phyloP scores from a whole-genome alignment of 2,329 filamentous ascomycete genomes.

The Coniella vitis region DNA sequence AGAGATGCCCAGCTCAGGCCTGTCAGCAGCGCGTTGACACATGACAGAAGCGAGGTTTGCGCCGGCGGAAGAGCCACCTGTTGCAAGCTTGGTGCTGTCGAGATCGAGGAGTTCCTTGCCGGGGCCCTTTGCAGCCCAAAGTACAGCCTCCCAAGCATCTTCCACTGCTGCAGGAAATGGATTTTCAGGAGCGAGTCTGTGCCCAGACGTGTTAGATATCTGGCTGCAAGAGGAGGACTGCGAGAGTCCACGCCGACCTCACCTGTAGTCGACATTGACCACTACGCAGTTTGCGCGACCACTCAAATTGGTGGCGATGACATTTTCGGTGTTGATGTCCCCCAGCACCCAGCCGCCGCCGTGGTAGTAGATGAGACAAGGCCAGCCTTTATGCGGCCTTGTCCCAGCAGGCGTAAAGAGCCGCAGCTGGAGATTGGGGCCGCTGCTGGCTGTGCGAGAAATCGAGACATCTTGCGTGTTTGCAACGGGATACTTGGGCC shows the following conservation, averaged over 20 bases:
- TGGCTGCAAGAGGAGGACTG: neutral
- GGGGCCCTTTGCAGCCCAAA: constrained; percentile 32
- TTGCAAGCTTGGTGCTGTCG: constrained; percentile 26
- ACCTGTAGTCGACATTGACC: constrained; percentile 50
- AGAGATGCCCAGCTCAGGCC: constrained; percentile 17
- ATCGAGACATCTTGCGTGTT: constrained; percentile 38
- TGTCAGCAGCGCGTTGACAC: constrained; percentile 17
- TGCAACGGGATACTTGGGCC: constrained; percentile 40
- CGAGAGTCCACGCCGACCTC: constrained; percentile 8
- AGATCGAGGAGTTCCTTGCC: constrained; percentile 28
- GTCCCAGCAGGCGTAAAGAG: constrained; percentile 43
- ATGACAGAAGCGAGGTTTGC: constrained; percentile 22
- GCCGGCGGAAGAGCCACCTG: constrained; percentile 25
- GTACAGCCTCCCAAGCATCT: constrained; percentile 48
- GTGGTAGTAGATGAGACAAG: constrained; percentile 49
- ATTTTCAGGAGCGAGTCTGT: constrained; percentile 47
- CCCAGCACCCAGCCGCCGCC: constrained; percentile 54
- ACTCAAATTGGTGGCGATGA: constrained; percentile 48
- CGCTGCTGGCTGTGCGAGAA: constrained; percentile 35
- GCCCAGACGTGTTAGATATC: neutral
- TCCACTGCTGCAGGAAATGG: constrained; percentile 51
- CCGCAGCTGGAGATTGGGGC: constrained; percentile 40
- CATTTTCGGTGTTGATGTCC: constrained; percentile 51
- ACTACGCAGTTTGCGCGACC: constrained; percentile 43
- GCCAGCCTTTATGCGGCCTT: constrained; percentile 42